Percentiles rank a stretch among this genome's conserved stretches.
Evolutionary conservation across 2,329 filamentous ascomycete genomes (phyloP).

Genomic region (Colletotrichum orchidophilum): DNA sequence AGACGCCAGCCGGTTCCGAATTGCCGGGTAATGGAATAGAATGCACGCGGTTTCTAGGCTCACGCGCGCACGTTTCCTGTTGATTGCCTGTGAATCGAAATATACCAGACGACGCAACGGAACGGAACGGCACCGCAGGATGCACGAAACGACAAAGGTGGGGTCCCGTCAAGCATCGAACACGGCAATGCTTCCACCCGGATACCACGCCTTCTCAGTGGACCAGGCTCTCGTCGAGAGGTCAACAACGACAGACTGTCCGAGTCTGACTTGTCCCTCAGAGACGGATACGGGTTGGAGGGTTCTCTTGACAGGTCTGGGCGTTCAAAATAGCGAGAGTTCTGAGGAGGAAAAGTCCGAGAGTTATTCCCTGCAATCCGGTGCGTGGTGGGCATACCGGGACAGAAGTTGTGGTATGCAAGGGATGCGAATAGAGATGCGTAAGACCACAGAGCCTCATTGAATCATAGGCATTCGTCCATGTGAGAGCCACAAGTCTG

Average conservation of each 20-base stretch:
- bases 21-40: not conserved
- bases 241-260: not conserved
- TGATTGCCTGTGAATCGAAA: slow-evolving; percentile 1
- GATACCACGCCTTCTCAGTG: not conserved
- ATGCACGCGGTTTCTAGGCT: not conserved
- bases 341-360: not conserved
- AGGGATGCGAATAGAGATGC: not conserved
- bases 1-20: not conserved
- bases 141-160: slow-evolving; percentile 19
- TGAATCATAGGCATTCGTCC: not conserved
- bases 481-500: not conserved
- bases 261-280: not conserved
- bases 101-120: not conserved
- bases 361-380: not conserved
- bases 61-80: slow-evolving; percentile 6
- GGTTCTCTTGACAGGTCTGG: slow-evolving; percentile 23
- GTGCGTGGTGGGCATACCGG: not conserved
- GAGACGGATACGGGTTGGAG: not conserved
- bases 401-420: not conserved
- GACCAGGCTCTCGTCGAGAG: not conserved
- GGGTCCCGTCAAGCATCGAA: not conserved
- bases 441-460: not conserved
- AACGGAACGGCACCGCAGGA: slow-evolving; percentile 8
- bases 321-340: slow-evolving; percentile 13
- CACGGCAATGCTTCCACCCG: slow-evolving; percentile 1